These are phyloP conservation scores for Aphanomyces stellatus DNA, from an alignment of 352 stramenopile genomes.

Conservation along the genomic window DNA sequence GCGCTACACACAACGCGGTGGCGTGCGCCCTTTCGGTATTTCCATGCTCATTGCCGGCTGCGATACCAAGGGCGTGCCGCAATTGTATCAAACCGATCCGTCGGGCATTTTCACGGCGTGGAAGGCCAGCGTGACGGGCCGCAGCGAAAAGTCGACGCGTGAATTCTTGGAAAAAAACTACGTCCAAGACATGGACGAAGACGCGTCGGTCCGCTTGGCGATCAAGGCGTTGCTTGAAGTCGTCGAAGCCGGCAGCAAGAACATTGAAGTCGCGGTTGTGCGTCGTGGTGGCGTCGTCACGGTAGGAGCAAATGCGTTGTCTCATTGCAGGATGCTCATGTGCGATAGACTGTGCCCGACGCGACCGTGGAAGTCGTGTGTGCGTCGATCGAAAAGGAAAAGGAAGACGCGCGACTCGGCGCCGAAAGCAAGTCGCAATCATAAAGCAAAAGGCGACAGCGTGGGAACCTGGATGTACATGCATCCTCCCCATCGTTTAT, in stretches of 20 bases:
- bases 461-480: too few species aligned
- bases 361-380: constrained; percentile 75
- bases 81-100: constrained; percentile 98
- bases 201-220: constrained; percentile 87
- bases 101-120: constrained; percentile 96
- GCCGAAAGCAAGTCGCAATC: constrained; percentile 70
- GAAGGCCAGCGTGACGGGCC: constrained; percentile 97
- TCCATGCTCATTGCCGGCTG: constrained; percentile 96
- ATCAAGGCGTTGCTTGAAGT: constrained; percentile 97
- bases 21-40: constrained; percentile 98
- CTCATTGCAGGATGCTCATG: neutral
- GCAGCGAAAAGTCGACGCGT: constrained; percentile 95
- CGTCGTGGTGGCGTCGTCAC: constrained; percentile 54
- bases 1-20: constrained; percentile 96
- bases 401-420: constrained; percentile 63
- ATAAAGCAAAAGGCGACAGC: too few species aligned
- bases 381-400: constrained; percentile 73
- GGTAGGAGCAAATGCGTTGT: constrained; percentile 30
- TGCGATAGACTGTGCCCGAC: constrained; percentile 48
- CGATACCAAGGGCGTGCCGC: constrained; percentile 83
- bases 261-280: constrained; percentile 98
- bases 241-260: constrained; percentile 97
- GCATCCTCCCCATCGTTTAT: too few species aligned
- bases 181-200: constrained; percentile 85
- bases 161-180: constrained; percentile 99